Evolutionary conservation across 345 rosid genomes (phyloP), one percentile per base, ranked within the genome.

Genomic region (Camelina sativa): DNA sequence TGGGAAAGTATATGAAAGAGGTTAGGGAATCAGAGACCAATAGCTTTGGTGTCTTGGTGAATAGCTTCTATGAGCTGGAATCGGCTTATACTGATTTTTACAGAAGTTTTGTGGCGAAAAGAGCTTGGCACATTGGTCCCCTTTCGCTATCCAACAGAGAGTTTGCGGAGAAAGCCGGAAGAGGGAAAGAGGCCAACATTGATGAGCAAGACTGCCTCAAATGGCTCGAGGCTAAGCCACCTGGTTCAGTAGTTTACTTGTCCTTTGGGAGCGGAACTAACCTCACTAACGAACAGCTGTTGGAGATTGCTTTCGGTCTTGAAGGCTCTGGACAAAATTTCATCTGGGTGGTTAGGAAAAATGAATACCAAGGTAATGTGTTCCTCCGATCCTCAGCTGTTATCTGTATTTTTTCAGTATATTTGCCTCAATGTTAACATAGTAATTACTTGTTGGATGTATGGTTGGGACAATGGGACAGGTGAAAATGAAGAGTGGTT

Each of bases 1-100:
- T 84, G 23, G 62, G 62, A 37, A 72, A 74, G 70, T 11, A 79
- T 3, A 1, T 52, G 30, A 60, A 55, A 53, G 79, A 65, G 1
- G 2, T 46, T 0, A 74, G 34, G 59, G 90, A 81, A 62, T 69
- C 91, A 2, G 90, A 87, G 48, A 0, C 53, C 1, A 80, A 9
- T 48, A 83, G 95, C 84, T 89, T 61, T 16, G 96, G 95, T 15
- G 84, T 86, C 16, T 25, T 90, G 67, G 69, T 88, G 58, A 92
- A 90, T 78, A 90, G 91, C 67, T 87, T 88, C 80, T 86, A 87
- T 4, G 92, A 92, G 79, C 86, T 92, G 0, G 92, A 92, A 54
- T 71, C 86, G 0, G 72, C 13, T 48, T 88, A 88, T 17, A 85
- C 82, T 15, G 88, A 88, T 67, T 67, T 76, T 54, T 88, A 84